Percentiles rank a stretch among this genome's conserved stretches.
Evolutionary conservation across 2,329 filamentous ascomycete genomes (phyloP).

Genomic region (Nectriaceae sp.): DNA sequence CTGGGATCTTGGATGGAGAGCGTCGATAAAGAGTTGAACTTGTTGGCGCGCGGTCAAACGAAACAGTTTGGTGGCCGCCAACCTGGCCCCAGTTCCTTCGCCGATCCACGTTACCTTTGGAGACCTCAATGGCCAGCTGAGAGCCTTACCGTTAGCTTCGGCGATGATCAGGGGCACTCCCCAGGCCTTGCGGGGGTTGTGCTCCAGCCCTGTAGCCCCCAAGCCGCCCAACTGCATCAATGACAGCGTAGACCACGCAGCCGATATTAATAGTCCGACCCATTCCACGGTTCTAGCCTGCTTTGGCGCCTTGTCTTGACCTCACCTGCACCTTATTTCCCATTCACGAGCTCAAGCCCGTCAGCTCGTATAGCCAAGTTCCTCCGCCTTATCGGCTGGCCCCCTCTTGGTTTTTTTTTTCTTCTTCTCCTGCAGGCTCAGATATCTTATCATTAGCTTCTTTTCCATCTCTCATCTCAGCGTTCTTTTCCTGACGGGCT

Average conservation of each 20-base stretch:
- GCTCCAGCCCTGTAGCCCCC: background rate
- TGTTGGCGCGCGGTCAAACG: slow-evolving; percentile 28
- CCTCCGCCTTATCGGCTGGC: background rate
- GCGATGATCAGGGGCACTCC: too few species aligned
- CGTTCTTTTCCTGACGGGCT: too few species aligned
- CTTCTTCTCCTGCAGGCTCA: background rate
- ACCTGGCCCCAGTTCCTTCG: slow-evolving; percentile 1
- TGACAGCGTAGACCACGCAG: too few species aligned
- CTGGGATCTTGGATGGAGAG: too few species aligned
- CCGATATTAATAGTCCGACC: background rate
- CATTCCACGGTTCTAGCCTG: background rate
- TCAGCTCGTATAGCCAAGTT: background rate
- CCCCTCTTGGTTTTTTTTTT: background rate
- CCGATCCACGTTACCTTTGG: too few species aligned
- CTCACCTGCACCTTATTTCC: background rate
- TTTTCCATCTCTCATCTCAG: too few species aligned
- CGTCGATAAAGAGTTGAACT: too few species aligned
- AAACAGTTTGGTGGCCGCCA: slow-evolving; percentile 18
- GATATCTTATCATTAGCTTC: background rate
- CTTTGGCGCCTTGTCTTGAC: background rate
- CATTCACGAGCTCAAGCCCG: background rate
- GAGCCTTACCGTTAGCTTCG: too few species aligned
- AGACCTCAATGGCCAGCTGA: too few species aligned
- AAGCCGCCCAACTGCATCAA: too few species aligned
- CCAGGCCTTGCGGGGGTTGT: too few species aligned